Evolutionary conservation across 2,329 filamentous ascomycete species (phyloP).

Genomic region (Diplodia seriata): DNA sequence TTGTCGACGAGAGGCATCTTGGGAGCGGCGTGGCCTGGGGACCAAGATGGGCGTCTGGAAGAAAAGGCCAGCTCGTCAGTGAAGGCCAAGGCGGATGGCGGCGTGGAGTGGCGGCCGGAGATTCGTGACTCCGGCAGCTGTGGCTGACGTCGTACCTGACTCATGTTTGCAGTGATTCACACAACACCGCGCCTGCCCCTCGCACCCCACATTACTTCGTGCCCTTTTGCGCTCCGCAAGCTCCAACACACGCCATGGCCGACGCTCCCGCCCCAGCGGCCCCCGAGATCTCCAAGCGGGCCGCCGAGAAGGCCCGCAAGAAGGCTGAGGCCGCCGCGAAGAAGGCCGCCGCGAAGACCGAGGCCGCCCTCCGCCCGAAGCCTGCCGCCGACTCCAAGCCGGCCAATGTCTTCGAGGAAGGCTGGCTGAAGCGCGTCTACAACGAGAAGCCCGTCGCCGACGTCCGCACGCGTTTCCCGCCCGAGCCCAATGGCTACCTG

Average conservation of each 20-base stretch:
- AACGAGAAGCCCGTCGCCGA: conserved; percentile 56
- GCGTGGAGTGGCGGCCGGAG: conserved; percentile 10
- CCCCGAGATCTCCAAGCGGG: conserved; percentile 52
- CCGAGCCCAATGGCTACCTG: conserved; percentile 84
- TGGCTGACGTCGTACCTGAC: conserved; percentile 3
- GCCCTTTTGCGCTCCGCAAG: conserved; percentile 10
- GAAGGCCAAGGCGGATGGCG: conserved; percentile 22
- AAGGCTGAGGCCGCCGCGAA: conserved; percentile 55
- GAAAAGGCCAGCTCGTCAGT: conserved; percentile 29
- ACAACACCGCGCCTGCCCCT: conserved; percentile 20
- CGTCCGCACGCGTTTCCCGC: conserved; percentile 59
- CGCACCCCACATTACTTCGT: conserved; percentile 15
- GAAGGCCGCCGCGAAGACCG: conserved; percentile 52
- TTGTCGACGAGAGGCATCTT: conserved; percentile 81
- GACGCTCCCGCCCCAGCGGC: conserved; percentile 16
- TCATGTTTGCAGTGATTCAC: conserved; percentile 26
- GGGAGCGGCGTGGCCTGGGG: conserved; percentile 27
- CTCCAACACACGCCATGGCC: conserved; percentile 18
- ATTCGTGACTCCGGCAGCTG: conserved; percentile 26
- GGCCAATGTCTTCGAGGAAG: conserved; percentile 54
- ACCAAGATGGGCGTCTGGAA: conserved; percentile 28
- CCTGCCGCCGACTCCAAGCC: conserved; percentile 41
- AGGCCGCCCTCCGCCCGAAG: conserved; percentile 52
- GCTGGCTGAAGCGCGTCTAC: conserved; percentile 59
- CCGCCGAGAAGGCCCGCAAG: conserved; percentile 58